Evolutionary conservation across 2,329 filamentous ascomycete genomes (phyloP).

Genomic region (Sordariomycetes sp.): DNA sequence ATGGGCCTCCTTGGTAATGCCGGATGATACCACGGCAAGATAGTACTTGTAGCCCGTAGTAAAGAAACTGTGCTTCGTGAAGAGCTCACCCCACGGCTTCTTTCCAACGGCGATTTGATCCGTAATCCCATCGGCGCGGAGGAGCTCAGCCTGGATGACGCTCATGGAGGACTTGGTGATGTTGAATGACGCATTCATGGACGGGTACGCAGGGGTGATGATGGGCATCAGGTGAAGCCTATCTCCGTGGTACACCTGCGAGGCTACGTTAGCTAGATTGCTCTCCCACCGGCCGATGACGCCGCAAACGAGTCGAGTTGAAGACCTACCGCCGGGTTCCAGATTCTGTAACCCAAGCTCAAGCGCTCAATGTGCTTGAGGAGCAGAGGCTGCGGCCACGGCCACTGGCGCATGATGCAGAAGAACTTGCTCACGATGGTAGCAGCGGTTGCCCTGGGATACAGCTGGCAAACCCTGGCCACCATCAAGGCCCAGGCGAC

Average conservation of each 20-base stretch:
- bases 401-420: slow-evolving; percentile 80
- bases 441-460: slow-evolving; percentile 82
- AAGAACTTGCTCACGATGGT: slow-evolving; percentile 93
- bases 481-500: slow-evolving; percentile 98
- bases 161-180: slow-evolving; percentile 77
- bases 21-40: slow-evolving; percentile 74
- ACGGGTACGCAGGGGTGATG: slow-evolving; percentile 94
- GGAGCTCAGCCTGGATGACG: slow-evolving; percentile 74
- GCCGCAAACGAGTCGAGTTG: slow-evolving; percentile 16
- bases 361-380: slow-evolving; percentile 81
- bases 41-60: slow-evolving; percentile 92
- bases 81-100: slow-evolving; percentile 76
- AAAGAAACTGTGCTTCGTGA: slow-evolving; percentile 87
- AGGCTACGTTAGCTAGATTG: slow-evolving; percentile 21
- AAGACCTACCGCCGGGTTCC: slow-evolving; percentile 63
- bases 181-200: slow-evolving; percentile 96
- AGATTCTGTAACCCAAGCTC: slow-evolving; percentile 72
- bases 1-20: slow-evolving; percentile 73
- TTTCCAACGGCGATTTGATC: slow-evolving; percentile 70
- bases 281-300: background rate
- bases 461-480: slow-evolving; percentile 89
- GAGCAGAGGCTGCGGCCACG: slow-evolving; percentile 87
- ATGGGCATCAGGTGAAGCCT: slow-evolving; percentile 90
- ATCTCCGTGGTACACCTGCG: slow-evolving; percentile 60
- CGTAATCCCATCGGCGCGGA: slow-evolving; percentile 65